Base-by-base conservation (phyloP, 2,329 filamentous ascomycete species). In the Penicillium digitatum region DNA sequence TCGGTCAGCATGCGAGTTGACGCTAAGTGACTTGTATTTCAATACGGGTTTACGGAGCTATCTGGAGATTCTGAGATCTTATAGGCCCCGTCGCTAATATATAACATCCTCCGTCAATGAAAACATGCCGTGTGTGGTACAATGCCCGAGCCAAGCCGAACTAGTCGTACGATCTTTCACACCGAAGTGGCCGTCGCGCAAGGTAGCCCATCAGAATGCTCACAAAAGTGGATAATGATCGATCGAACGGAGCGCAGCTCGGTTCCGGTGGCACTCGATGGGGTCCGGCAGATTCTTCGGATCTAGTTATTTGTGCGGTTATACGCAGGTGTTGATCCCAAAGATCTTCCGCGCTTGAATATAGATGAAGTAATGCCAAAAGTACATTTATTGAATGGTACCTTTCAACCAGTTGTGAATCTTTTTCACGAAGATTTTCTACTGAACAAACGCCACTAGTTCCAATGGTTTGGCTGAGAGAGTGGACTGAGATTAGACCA, bases 241-340 rank as follows among this genome's bases (percentile, higher is more conserved):
- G 52, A 61, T 57, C 52, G 39, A 37, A 50, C 35, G 48, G 52
- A 46, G 10, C 39, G 16, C 44, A 49, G 55, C 27, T 59, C 35
- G 44, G n/a, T 35, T 32, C 43, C 50, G 54, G 47, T 48, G n/a
- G 16, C 22, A 9, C 39, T n/a, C 11, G 18, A 34, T 27, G 32
- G 42, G 12, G 49, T 27, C 12, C 50, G 34, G 29, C 39, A 49
- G 24, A 27, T 29, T 51, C 50, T 48, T 50, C 43, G 39, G 3
- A 2, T 16, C 38, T 11, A 48, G 43, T 47, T 49, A 29, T 27
- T 20, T 4, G 22, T 29, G 24, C 49, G 47, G 43, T 54, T 60
- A 50, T 58, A 58, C 57, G 47, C 31, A 60, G 54, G 52, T 51
- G 32, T 37, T 31, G 14, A 12, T 10, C 3, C 12, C 14, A n/a